A percentile compares a stretch with the other conserved stretches of the same genome.
phyloP scores from a whole-genome alignment of 257 asterid species.

The Penstemon davidsonii region DNA sequence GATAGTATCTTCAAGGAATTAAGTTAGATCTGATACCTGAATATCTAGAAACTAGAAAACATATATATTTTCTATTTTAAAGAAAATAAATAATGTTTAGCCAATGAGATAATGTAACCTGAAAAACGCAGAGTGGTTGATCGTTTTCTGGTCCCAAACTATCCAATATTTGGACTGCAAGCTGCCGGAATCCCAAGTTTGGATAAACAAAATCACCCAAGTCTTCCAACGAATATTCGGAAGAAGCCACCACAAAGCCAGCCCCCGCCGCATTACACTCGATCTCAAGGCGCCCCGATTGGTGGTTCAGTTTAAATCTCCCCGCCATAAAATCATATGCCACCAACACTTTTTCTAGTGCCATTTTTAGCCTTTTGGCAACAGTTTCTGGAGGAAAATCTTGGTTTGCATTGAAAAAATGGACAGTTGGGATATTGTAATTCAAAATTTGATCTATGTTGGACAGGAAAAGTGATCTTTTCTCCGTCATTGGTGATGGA shows the following conservation, averaged over 20 bases:
- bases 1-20: too few relatives aligned
- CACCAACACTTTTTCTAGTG: slow-evolving; percentile 34
- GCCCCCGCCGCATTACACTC: slow-evolving; percentile 41
- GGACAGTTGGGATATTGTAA: slow-evolving; percentile 40
- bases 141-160: slow-evolving; percentile 26
- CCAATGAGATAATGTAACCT: slow-evolving; percentile 25
- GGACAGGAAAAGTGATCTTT: slow-evolving; percentile 33
- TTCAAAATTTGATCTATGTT: slow-evolving; percentile 44
- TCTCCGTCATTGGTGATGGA: slow-evolving; percentile 33
- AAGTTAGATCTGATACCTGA: too few relatives aligned
- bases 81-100: too few relatives aligned
- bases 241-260: slow-evolving; percentile 39
- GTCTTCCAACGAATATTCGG: slow-evolving; percentile 36
- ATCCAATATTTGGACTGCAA: slow-evolving; percentile 28
- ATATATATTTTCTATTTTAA: too few relatives aligned
- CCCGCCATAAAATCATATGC: slow-evolving; percentile 47
- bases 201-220: slow-evolving; percentile 49
- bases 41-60: too few relatives aligned
- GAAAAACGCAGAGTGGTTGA: slow-evolving; percentile 44
- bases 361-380: slow-evolving; percentile 26
- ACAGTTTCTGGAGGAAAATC: slow-evolving; percentile 35
- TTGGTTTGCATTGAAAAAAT: slow-evolving; percentile 36
- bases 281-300: slow-evolving; percentile 38
- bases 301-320: slow-evolving; percentile 31
- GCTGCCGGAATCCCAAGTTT: slow-evolving; percentile 41